Evolutionary conservation across 2,329 filamentous ascomycete genomes (phyloP).

Genomic region (Arthrinium puccinioides): DNA sequence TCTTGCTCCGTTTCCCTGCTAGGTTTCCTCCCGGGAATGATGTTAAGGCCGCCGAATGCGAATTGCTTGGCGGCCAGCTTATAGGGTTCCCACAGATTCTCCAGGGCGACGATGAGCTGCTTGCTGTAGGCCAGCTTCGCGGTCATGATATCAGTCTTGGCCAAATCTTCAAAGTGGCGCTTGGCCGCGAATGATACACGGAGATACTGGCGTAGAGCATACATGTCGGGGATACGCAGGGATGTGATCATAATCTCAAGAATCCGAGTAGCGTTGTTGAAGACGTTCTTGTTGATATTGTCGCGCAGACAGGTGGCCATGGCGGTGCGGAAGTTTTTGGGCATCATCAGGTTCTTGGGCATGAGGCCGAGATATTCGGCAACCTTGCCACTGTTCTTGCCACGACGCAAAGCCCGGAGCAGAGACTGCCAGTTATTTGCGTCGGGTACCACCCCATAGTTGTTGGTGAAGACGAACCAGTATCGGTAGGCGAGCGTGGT

Average conservation of each 20-base stretch:
- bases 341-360: constrained; percentile 33
- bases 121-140: constrained; percentile 37
- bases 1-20: constrained; percentile 1
- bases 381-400: constrained; percentile 57
- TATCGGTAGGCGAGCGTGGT: constrained; percentile 63
- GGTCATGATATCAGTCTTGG: constrained; percentile 20
- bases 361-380: constrained; percentile 52
- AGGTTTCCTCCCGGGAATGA: no score
- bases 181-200: constrained; percentile 43
- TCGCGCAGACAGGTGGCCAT: constrained; percentile 70
- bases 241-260: constrained; percentile 53
- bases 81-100: constrained; percentile 43
- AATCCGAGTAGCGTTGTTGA: constrained; percentile 57
- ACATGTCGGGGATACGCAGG: constrained; percentile 39
- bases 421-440: constrained; percentile 61
- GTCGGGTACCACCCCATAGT: constrained; percentile 63
- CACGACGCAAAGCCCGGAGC: constrained; percentile 58
- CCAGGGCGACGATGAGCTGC: constrained; percentile 43
- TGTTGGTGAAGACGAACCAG: constrained; percentile 64
- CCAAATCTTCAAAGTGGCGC: constrained; percentile 27
- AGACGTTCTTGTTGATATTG: constrained; percentile 63
- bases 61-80: constrained; percentile 18
- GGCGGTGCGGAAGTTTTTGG: constrained; percentile 61
- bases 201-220: constrained; percentile 48
- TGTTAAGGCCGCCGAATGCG: constrained; percentile 3